phyloP scores from a whole-genome alignment of 2,329 filamentous ascomycete genomes.

The Grosmannia serpens region DNA sequence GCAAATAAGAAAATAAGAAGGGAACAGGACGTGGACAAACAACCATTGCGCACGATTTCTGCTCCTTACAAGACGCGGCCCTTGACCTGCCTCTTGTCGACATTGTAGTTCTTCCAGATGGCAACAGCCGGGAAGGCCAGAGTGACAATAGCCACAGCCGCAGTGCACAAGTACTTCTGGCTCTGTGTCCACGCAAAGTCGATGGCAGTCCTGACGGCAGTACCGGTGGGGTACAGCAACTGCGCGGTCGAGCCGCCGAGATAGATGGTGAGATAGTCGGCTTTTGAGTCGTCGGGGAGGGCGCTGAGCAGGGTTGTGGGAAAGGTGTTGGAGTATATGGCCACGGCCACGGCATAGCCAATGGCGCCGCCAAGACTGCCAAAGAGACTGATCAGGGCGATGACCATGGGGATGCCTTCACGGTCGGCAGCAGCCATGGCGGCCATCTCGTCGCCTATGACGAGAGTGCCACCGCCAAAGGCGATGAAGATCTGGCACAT shows the following conservation, averaged over 20 bases:
- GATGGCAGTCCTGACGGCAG: constrained; percentile 37
- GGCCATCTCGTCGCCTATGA: constrained; percentile 46
- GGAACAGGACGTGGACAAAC: no score
- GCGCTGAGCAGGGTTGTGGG: constrained; percentile 34
- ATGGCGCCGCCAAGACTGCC: constrained; percentile 47
- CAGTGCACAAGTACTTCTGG: constrained; percentile 34
- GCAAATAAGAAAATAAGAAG: no score
- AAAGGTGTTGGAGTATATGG: constrained; percentile 49
- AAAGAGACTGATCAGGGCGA: constrained; percentile 47
- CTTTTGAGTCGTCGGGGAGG: constrained; percentile 30
- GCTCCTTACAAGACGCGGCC: constrained; percentile 4
- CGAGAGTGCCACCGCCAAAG: constrained; percentile 43
- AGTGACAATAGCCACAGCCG: constrained; percentile 24
- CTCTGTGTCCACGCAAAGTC: constrained; percentile 40
- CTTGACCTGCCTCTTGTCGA: constrained; percentile 5
- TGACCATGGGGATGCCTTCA: constrained; percentile 42
- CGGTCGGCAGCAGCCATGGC: constrained; percentile 46
- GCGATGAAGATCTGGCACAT: constrained; percentile 43
- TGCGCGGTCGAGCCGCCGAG: constrained; percentile 33
- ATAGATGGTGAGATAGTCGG: constrained; percentile 35
- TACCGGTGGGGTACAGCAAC: constrained; percentile 36
- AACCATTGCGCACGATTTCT: no score
- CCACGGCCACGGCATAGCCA: constrained; percentile 43
- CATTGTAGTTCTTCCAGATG: constrained; percentile 4
- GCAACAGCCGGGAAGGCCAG: not conserved